Evolutionary conservation across 192 early-diverging fungal genomes (phyloP).

Genomic region (Coemansia sp.): DNA sequence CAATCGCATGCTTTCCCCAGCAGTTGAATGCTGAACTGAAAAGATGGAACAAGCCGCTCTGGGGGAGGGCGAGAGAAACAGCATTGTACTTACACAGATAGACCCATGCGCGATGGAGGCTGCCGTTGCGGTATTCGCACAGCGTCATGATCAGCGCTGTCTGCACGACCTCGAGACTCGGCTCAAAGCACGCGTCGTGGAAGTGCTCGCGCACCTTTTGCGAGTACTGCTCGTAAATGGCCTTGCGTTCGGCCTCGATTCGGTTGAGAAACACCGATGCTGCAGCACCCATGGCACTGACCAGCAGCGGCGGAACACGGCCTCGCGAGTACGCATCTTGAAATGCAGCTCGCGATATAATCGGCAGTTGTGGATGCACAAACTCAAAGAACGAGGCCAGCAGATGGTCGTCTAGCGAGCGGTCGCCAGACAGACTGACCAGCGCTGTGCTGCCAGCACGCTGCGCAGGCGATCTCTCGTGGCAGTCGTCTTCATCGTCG

Average conservation of each 20-base stretch:
- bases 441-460: constrained; percentile 4
- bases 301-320: constrained; percentile 26
- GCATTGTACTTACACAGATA: constrained; percentile 51
- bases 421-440: constrained; percentile 39
- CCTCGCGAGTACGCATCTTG: constrained; percentile 15
- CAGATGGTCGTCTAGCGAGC: constrained; percentile 47
- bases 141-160: constrained; percentile 56
- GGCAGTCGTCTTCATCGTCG: constrained; percentile 21
- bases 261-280: constrained; percentile 51
- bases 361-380: constrained; percentile 51
- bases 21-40: neutral
- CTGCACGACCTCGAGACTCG: constrained; percentile 53
- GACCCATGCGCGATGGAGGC: constrained; percentile 51
- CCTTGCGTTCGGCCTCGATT: constrained; percentile 49
- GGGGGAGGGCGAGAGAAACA: neutral
- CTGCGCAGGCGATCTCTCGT: constrained; percentile 1
- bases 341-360: constrained; percentile 35
- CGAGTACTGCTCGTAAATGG: constrained; percentile 45
- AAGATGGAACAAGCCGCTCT: neutral
- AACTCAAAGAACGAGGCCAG: constrained; percentile 43
- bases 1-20: neutral
- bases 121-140: constrained; percentile 53
- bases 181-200: constrained; percentile 54
- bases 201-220: constrained; percentile 51
- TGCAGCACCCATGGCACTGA: constrained; percentile 50